Base-by-base conservation (phyloP, 2,329 filamentous ascomycete species). In the Hymenoscyphus occultus region DNA sequence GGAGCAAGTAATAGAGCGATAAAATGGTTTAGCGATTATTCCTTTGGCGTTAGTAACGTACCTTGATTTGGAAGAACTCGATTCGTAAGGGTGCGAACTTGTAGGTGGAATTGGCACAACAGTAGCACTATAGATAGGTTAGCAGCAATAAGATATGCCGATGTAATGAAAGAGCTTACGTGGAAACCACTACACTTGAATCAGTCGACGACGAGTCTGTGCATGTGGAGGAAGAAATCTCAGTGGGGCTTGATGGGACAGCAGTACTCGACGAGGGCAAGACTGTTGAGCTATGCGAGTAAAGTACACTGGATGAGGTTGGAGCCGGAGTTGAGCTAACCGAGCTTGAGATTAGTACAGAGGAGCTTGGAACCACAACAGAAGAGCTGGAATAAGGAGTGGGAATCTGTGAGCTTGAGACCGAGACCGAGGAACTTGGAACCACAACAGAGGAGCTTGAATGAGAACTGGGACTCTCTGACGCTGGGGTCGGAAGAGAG, bases 21-120 rank as follows among this genome's bases (percentile, higher is more conserved):
- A 48, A 14, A n/a, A 48, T 0, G 16, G 42, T n/a, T 19, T n/a
- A 19, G 19, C n/a, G 45, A 22, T 22, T 7, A 51, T 51, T 51
- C n/a, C 45, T 22, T 9, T 22, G 2, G 22, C 22, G n/a, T n/a
- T n/a, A n/a, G n/a, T 12, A 5, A 51, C n/a, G 45, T 51, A 51
- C 45, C 45, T 51, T 51, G 45, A 22, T 22, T n/a, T 4, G 10
- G 45, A 51, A 51, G 45, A 12, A 19, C 19, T 12, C 22, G 45
- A 51, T 12, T n/a, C 22, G n/a, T 51, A 51, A 22, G 45, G 12
- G 6, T 22, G 45, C n/a, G 45, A 22, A n/a, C 45, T 22, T 22
- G 45, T 22, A n/a, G 22, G 19, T 51, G 45, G 45, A 51, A 51
- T 51, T 51, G 45, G 45, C 19, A 51, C n/a, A 51, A 51, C 45